Evolutionary conservation across 805 yeast species (phyloP).

Genomic region (Priceomyces haplophilus): DNA sequence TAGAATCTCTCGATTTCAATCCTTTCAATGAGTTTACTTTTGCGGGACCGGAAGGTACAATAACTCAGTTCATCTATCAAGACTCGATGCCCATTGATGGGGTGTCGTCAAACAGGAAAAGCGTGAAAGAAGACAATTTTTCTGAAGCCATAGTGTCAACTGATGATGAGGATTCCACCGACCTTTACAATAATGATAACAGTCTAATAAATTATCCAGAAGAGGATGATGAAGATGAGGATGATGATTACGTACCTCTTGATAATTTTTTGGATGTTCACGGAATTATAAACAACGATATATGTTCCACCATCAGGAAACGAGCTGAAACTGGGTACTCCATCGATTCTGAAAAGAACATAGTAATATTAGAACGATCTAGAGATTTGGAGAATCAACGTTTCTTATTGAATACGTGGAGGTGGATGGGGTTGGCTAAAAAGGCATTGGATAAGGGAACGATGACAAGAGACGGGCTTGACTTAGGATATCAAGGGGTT

Average conservation of each 20-base stretch:
- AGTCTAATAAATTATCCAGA: neutral
- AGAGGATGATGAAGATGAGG: too few species aligned
- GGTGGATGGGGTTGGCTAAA: slow-evolving; percentile 78
- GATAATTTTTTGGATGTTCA: slow-evolving; percentile 29
- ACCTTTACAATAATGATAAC: slow-evolving; percentile 11
- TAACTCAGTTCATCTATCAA: slow-evolving; percentile 40
- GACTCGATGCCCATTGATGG: slow-evolving; percentile 10
- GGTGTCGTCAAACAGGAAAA: slow-evolving; percentile 5
- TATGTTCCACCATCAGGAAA: slow-evolving; percentile 65
- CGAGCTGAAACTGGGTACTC: slow-evolving; percentile 77
- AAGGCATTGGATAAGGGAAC: slow-evolving; percentile 61
- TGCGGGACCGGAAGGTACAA: slow-evolving; percentile 57
- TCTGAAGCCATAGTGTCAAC: slow-evolving; percentile 27
- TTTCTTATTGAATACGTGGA: slow-evolving; percentile 74
- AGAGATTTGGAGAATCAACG: slow-evolving; percentile 51
- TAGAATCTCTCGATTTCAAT: slow-evolving; percentile 60
- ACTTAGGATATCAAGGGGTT: slow-evolving; percentile 86
- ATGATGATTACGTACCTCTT: slow-evolving; percentile 26
- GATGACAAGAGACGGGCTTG: slow-evolving; percentile 67
- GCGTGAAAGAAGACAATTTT: slow-evolving; percentile 8
- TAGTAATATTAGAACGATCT: slow-evolving; percentile 53
- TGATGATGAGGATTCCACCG: slow-evolving; percentile 20
- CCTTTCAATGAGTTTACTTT: slow-evolving; percentile 64
- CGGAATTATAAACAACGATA: slow-evolving; percentile 63
- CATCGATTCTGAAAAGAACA: slow-evolving; percentile 60